Conservation (phyloP, 2,329 filamentous ascomycete genomes). For the Monilinia laxa region DNA sequence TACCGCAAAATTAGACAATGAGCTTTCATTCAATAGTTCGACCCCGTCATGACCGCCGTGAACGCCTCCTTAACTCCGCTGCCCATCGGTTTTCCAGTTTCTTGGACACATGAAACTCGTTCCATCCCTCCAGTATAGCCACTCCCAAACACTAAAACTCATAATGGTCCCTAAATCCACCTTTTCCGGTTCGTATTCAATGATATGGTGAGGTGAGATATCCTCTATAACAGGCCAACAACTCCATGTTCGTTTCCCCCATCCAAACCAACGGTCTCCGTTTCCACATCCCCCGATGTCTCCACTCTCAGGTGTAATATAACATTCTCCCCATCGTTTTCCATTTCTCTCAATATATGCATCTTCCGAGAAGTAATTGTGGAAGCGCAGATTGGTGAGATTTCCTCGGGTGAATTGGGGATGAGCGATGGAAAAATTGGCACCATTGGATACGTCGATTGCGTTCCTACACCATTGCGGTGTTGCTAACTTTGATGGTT, state of each 20-base stretch:
- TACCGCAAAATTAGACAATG: neutral
- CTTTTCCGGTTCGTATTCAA: neutral
- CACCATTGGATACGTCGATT: slow-evolving; percentile 27
- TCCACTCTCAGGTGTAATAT: slow-evolving; percentile 34
- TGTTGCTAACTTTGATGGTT: neutral
- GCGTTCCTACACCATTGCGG: slow-evolving; percentile 35
- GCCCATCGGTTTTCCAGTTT: neutral
- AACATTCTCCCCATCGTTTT: slow-evolving; percentile 33
- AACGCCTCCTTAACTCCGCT: slow-evolving; percentile 25
- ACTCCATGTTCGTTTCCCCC: slow-evolving; percentile 34
- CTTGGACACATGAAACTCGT: neutral
- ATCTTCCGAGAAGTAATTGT: slow-evolving; percentile 32
- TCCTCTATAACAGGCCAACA: slow-evolving; percentile 28
- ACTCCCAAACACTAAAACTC: slow-evolving; percentile 13
- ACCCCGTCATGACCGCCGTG: slow-evolving; percentile 24
- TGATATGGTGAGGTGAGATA: neutral
- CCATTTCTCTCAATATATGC: slow-evolving; percentile 34
- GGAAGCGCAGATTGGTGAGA: slow-evolving; percentile 30
- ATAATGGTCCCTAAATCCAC: neutral
- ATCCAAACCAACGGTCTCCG: slow-evolving; percentile 32
- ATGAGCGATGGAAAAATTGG: slow-evolving; percentile 27
- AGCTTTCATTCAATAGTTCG: neutral
- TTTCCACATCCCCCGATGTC: slow-evolving; percentile 32
- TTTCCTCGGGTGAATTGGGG: slow-evolving; percentile 25
- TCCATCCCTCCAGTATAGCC: slow-evolving; percentile 9